Base-by-base conservation (phyloP, 2,329 filamentous ascomycete genomes). In the Colletotrichum liaoningense region DNA sequence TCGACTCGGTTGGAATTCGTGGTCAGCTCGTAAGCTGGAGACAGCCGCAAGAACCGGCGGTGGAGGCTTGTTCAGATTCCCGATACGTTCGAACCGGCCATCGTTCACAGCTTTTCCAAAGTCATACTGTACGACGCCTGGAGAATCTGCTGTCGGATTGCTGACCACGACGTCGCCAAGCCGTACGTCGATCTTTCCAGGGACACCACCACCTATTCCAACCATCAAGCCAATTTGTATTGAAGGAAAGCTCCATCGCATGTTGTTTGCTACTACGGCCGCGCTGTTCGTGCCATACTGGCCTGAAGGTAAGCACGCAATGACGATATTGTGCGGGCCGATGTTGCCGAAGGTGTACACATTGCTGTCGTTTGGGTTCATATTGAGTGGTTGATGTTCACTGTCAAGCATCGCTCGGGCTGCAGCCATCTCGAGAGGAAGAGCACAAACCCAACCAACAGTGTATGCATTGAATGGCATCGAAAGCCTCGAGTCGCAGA, bases 81-180 rank as follows among this genome's bases (percentile, higher is more conserved):
- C 60, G 2, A 42, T 59, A 0, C 12, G 38, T 4, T 59, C 8
- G 14, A 69, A 65, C 2, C 3, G 19, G 0, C 46, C n/a, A 7
- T 46, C 35, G 0, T 54, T 1, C 8, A 54, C 69, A 0, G 70
- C 70, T 30, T 79, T 80, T 0, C 70, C 72, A 1, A 78, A 11
- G 19, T 80, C 77, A n/a, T 79, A 79, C 19, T 81, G 77, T 1
- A 76, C 26, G 0, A 79, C 77, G 0, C 79, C 79, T 0, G 77
- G 73, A 0, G 7, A 75, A 0, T 24, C 66, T 2, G 71, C 75
- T 0, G 71, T 16, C 0, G 79, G 78, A 0, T 74, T 63, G 46
- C 79, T 78, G 0, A 81, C 76, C 0, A 80, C 77, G 2, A 81
- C 38, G 8, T 80, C 80, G 0, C 80, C 79, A 0, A 81, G 75